Base-by-base conservation (phyloP, 495 filamentous ascomycete species). In the Talaromyces liani region DNA sequence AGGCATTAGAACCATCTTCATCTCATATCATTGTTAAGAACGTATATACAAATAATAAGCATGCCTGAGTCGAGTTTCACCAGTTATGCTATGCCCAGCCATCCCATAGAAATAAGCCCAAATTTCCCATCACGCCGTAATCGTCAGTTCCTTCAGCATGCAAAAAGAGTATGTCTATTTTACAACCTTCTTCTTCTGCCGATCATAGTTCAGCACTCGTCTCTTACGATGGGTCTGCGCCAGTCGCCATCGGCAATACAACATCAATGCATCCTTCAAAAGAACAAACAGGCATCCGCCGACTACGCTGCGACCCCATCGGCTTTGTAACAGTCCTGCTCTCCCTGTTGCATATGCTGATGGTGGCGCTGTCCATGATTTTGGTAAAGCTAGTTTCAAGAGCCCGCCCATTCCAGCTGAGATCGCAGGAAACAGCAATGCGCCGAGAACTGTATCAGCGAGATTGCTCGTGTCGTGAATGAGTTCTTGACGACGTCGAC, bases 261-360 rank as follows among this genome's bases (percentile, higher is more conserved):
- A 78, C 65, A 86, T 76, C 60, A 92, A 75, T 4, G 84, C 87
- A 72, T 96, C 91, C 67, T 88, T 90, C 6, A 92, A 70, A 22
- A 92, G 83, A 54, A 93, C 86, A 66, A 90, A 92, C 53, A 91
- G 77, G 71, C 90, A 93, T 0, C 91, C 91, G 12, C 91, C 91
- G 6, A 90, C 80, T 2, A 94, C 78, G 66, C 88, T 94, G 58
- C 91, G 81, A 7, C 90, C 91, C 88, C 91, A 94, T 25, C 82
- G 80, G 51, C 82, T 78, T 69, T 93, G 90, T 29, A 96, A 75
- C 22, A 93, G 76, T 1, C 91, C 87, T 7, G 81, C 74, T 14
- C 73, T 75, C 14, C 70, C 70, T 9, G 74, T 67, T 53, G 77
- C 74, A 20, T 77, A 66, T 18, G 69, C 59, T 6, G 75, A 75